Evolutionary conservation across 192 early-diverging fungal genomes (phyloP), one percentile per base, ranked within the genome.

Genomic region (Obelidium mucronatum): DNA sequence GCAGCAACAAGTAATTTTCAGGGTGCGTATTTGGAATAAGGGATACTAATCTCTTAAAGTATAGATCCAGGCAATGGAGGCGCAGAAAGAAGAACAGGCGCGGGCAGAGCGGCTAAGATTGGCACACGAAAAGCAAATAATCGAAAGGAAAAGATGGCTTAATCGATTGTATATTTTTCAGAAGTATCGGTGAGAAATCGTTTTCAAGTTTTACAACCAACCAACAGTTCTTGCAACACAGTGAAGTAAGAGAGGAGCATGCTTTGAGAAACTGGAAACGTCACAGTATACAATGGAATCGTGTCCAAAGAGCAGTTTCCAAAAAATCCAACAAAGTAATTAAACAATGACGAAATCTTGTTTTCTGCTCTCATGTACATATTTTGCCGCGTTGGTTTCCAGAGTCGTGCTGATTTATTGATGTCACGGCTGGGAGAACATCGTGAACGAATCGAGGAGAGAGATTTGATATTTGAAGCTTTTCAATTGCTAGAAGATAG

Each of bases 381-480:
- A 28, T 28, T 13, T 65, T 72, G 28, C 55, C n/a, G n/a, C n/a
- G n/a, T n/a, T n/a, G n/a, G n/a, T n/a, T n/a, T 44, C 30, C 78
- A 33, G 48, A 11, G 26, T 60, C 60, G 35, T 2, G 58, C 78
- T 24, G 75, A 86, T 24, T 68, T 88, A 15, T 66, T 88, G 0
- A 88, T 88, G 87, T 17, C 79, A 0, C 75, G 80, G 2, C 40
- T 88, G 33, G 80, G 81, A 3, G 84, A 83, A 70, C 81, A 80
- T 56, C 75, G 87, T 22, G 59, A 79, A 53, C 79, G 53, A 17
- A 53, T 88, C 8, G 87, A 88, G 68, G 80, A 83, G 51, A 74
- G 76, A 2, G 78, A 81, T n/a, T 71, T 88, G 58, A 79, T 88
- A 39, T 81, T 83, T 36, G 81, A 86, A 55, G 87, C 87, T 0